Conservation (phyloP, 2,329 filamentous ascomycete genomes). For the Cercospora sp. region DNA sequence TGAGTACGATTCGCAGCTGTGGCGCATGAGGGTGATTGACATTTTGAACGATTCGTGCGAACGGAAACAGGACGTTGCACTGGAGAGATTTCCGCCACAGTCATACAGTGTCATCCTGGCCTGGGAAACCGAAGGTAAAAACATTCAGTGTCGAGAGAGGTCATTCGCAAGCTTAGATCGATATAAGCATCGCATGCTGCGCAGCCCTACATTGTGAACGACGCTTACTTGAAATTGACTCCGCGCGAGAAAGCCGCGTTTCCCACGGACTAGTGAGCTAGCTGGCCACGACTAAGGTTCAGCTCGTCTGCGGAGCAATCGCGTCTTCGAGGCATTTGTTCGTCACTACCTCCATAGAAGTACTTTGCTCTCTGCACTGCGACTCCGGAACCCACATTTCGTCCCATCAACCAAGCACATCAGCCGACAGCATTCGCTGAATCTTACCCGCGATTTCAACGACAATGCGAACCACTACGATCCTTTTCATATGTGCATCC, state of each 20-base stretch:
- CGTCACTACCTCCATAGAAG: not conserved
- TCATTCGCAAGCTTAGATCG: not conserved
- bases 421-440: not conserved
- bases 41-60: not conserved
- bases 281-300: not conserved
- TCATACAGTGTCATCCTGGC: not conserved
- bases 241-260: not conserved
- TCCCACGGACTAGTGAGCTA: not conserved
- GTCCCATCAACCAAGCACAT: not conserved
- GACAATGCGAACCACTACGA: conserved; percentile 2
- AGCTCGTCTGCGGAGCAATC: not conserved
- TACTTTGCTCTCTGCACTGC: not conserved
- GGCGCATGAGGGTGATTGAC: not conserved
- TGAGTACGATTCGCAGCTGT: not conserved
- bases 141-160: not conserved
- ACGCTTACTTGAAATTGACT: not conserved
- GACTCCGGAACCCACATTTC: not conserved
- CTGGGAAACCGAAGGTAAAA: not conserved
- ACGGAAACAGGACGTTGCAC: not conserved
- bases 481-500: conserved; percentile 1
- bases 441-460: too few species aligned
- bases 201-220: not conserved
- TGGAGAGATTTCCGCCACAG: not conserved
- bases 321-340: not conserved
- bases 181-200: not conserved